Evolutionary conservation across 2,329 filamentous ascomycete species (phyloP).

Genomic region (Pseudomassariella vexata): DNA sequence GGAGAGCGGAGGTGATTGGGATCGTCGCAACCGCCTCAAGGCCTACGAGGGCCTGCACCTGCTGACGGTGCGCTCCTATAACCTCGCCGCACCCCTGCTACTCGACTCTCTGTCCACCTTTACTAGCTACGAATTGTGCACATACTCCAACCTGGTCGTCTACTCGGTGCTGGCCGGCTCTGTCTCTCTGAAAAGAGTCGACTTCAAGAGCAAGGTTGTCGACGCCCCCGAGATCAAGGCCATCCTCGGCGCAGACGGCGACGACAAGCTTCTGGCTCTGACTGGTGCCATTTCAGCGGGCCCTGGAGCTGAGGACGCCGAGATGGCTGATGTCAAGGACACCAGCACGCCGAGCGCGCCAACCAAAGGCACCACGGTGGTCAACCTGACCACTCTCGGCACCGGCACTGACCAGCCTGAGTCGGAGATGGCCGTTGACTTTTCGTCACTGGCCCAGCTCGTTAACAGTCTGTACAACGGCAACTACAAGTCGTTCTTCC

Average conservation of each 20-base stretch:
- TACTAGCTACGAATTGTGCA: conserved; percentile 97
- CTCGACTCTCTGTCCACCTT: conserved; percentile 97
- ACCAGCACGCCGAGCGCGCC: conserved; percentile 43
- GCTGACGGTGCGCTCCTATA: conserved; percentile 87
- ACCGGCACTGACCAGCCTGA: conserved; percentile 65
- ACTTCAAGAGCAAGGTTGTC: conserved; percentile 98
- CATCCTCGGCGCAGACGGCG: conserved; percentile 75
- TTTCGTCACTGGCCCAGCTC: conserved; percentile 78
- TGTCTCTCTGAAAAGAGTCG: conserved; percentile 89
- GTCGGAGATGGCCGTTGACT: conserved; percentile 78
- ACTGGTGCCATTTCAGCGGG: conserved; percentile 77
- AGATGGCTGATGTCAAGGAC: conserved; percentile 59
- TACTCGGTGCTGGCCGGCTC: conserved; percentile 95
- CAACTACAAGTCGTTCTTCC: conserved; percentile 92
- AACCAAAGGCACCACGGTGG: conserved; percentile 53
- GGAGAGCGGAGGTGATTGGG: conserved; percentile 96
- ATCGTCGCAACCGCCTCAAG: conserved; percentile 95
- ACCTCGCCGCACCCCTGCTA: conserved; percentile 80
- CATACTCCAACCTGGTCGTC: conserved; percentile 88
- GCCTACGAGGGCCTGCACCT: conserved; percentile 94
- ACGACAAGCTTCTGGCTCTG: conserved; percentile 80
- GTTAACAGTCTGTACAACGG: conserved; percentile 90
- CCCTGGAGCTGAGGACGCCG: conserved; percentile 68
- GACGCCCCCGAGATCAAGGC: conserved; percentile 98
- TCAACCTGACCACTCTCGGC: conserved; percentile 85